Percentiles rank a stretch among this genome's conserved stretches.
Conservation (phyloP, 2,329 filamentous ascomycete species). For the Diaporthe nobilis region DNA sequence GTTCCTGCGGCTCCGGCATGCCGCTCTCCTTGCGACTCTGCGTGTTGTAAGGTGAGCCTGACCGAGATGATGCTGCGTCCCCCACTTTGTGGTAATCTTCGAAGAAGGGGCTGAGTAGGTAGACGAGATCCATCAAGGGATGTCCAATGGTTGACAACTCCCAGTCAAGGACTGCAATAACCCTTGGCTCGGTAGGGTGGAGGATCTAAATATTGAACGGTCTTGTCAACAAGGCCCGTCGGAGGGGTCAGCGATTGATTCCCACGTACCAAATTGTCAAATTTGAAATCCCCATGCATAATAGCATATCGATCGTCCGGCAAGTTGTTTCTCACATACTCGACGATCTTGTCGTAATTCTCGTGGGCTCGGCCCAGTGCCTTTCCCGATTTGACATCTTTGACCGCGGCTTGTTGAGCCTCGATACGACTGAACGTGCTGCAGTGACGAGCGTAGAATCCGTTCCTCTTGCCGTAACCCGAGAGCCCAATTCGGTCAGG, state of each 20-base stretch:
- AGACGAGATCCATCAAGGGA: neutral
- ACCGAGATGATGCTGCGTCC: neutral
- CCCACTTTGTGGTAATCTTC: neutral
- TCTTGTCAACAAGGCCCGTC: neutral
- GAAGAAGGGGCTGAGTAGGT: neutral
- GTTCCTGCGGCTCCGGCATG: neutral
- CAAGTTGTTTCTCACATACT: neutral
- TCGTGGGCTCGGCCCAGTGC: neutral
- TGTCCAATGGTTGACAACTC: neutral
- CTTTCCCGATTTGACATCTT: neutral
- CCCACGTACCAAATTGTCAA: neutral
- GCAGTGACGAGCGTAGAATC: neutral
- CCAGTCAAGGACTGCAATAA: neutral
- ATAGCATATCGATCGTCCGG: neutral
- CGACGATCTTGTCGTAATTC: neutral
- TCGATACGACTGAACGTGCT: neutral
- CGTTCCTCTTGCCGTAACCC: neutral
- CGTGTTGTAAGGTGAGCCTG: neutral
- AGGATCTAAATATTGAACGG: neutral
- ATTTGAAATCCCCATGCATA: neutral
- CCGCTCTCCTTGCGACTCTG: neutral
- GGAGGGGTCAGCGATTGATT: neutral
- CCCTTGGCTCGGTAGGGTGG: neutral
- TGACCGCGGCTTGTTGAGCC: neutral
- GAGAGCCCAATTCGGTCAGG: neutral